Base-by-base conservation (phyloP, 345 rosid species). In the Brassica cretica region DNA sequence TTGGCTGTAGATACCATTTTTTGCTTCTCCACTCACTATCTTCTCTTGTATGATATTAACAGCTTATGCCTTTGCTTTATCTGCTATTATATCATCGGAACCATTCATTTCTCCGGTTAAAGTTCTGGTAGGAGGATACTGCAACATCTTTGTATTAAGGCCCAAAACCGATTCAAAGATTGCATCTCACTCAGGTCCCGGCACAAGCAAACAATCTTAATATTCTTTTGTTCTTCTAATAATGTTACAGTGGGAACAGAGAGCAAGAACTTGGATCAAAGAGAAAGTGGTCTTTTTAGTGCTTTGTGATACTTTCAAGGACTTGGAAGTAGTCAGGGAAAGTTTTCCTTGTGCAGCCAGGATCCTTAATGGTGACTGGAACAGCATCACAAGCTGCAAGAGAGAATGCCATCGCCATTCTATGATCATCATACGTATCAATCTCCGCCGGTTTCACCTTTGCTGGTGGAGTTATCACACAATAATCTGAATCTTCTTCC, bases 321-420 rank as follows among this genome's bases (percentile, higher is more conserved):
- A 91, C 94, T 79, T 96, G 90, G 53, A 96, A 96, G 84, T 91
- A 96, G 83, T 93, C 91, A 0, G 97, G 99, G 89, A 96, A 95
- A 56, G 99, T 93, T 78, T 95, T 93, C 37, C 89, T 78, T 4
- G 97, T 95, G 84, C 99, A 95, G 66, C 90, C 85, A 0, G 99
- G 98, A 84, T 95, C 99, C 46, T 71, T 93, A 83, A 95, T 93
- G 64, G 96, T 95, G 56, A 95, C 92, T 2, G 96, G 94, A 72
- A 95, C 99, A 27, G 87, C 94, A 14, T 85, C 91, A 81, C 97
- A 95, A 59, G 98, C 98, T 18, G 98, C 99, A 7, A 95, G 93
- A n/a, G 98, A 93, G 85, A 93, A 95, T 6, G 99, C 88, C 99
- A 95, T 93, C 70, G 99, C 99, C 99, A 95, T 95, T 56, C 99